A percentile compares a stretch with the other conserved stretches of the same genome.
Conservation (phyloP, 306 rosid genomes). For the Hippophae gyantsensis region DNA sequence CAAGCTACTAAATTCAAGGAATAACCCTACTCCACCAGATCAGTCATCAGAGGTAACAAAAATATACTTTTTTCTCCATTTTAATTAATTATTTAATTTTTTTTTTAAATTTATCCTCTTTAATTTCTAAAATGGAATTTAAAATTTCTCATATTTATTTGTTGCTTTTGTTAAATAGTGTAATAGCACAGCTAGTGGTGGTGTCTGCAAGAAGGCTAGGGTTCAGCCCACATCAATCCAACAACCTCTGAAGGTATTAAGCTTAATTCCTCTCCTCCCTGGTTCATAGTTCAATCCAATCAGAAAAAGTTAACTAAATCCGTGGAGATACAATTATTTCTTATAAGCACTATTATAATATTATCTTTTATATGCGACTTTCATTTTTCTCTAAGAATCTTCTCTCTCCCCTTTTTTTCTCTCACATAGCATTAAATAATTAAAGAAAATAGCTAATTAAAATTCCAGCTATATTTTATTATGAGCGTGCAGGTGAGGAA, state of each 20-base stretch:
- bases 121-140: background rate
- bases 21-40: constrained; percentile 33
- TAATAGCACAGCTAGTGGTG: constrained; percentile 37
- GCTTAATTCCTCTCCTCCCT: too few relatives aligned
- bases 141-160: background rate
- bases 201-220: constrained; percentile 65
- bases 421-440: background rate
- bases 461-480: background rate
- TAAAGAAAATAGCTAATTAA: too few relatives aligned
- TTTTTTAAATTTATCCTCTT: background rate
- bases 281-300: too few relatives aligned
- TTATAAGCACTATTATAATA: too few relatives aligned
- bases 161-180: constrained; percentile 23
- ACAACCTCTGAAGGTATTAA: constrained; percentile 59
- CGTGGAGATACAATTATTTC: too few relatives aligned
- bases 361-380: too few relatives aligned
- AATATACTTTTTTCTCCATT: background rate
- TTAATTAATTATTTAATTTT: too few relatives aligned
- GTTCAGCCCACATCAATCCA: constrained; percentile 58
- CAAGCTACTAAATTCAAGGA: constrained; percentile 13
- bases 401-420: background rate
- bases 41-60: constrained; percentile 45
- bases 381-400: background rate
- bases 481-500: constrained; percentile 54
- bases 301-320: background rate